These are phyloP conservation scores for Fomitopsis serialis DNA, from an alignment of 768 basidiomycete species.

Conservation along the genomic window DNA sequence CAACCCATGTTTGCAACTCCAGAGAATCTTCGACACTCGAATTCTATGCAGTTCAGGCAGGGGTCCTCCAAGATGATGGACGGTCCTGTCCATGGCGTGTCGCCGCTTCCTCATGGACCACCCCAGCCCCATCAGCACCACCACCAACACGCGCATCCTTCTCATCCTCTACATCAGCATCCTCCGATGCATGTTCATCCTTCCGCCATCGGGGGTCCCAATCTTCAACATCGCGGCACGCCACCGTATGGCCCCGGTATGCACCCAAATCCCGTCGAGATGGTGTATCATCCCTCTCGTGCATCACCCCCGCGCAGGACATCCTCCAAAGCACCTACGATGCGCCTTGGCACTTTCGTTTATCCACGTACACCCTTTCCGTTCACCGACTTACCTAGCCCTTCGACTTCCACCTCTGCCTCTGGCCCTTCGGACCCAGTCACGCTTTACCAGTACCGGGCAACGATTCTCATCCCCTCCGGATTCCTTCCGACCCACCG, in stretches of 20 bases:
- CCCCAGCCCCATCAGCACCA: conserved; percentile 19
- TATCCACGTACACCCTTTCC: conserved; percentile 57
- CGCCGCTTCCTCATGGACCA: conserved; percentile 2
- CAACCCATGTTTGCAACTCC: not conserved
- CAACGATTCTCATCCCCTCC: conserved; percentile 55
- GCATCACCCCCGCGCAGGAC: conserved; percentile 11
- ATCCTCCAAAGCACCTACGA: conserved; percentile 14
- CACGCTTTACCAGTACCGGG: conserved; percentile 23
- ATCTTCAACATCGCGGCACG: conserved; percentile 8
- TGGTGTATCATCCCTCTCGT: conserved; percentile 8
- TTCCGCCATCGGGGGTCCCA: not conserved
- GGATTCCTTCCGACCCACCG: conserved; percentile 51
- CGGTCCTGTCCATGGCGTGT: conserved; percentile 3
- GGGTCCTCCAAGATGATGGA: conserved; percentile 12
- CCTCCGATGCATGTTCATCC: not conserved
- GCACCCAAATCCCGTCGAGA: not conserved
- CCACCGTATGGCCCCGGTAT: conserved; percentile 4
- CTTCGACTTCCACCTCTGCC: not conserved
- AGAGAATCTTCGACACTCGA: conserved; percentile 16
- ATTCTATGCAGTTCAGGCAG: conserved; percentile 6
- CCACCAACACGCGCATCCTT: conserved; percentile 17
- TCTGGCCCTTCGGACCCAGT: conserved; percentile 1
- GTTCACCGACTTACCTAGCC: conserved; percentile 26
- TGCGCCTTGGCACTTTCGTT: conserved; percentile 52
- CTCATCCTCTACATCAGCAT: conserved; percentile 8